Percentiles rank a stretch among this genome's conserved stretches.
phyloP scores from a whole-genome alignment of 2,329 filamentous ascomycete genomes.

The Sporothrix dimorphospora region DNA sequence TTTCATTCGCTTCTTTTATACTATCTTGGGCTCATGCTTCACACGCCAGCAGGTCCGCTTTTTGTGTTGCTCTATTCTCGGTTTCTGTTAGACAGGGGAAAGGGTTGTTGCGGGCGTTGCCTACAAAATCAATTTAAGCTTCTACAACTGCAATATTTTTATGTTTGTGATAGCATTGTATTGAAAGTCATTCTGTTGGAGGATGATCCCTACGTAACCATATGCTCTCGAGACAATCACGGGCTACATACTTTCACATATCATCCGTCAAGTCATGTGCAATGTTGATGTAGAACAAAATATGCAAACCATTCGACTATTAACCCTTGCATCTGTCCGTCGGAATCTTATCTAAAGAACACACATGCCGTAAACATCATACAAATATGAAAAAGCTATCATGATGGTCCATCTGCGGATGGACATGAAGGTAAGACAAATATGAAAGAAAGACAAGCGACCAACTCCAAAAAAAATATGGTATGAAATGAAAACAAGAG shows the following conservation, averaged over 20 bases:
- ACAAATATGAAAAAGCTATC: constrained; percentile 12
- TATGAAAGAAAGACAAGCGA: background rate
- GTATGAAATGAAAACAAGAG: background rate
- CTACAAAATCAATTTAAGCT: background rate
- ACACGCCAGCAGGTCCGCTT: background rate
- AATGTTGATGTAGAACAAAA: background rate
- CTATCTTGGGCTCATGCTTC: background rate
- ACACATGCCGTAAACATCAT: constrained; percentile 24
- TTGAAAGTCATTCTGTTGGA: background rate
- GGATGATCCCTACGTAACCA: no score
- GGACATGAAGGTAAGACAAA: constrained; percentile 11
- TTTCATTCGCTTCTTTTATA: background rate
- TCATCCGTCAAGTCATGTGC: background rate
- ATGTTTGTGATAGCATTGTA: background rate
- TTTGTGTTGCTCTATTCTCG: constrained; percentile 6
- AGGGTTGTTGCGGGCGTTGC: background rate
- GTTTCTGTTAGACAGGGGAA: background rate
- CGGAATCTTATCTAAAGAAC: background rate
- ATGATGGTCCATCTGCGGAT: constrained; percentile 10
- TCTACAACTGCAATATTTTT: background rate
- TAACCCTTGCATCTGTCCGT: background rate
- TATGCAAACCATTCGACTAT: constrained; percentile 1
- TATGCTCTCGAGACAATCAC: no score
- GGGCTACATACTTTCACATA: background rate
- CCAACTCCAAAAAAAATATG: constrained; percentile 6